A percentile compares a stretch with the other conserved stretches of the same genome.
These are phyloP conservation scores for Plenodomus tracheiphilus DNA, from an alignment of 2,329 filamentous ascomycete species.

Conservation along the genomic window DNA sequence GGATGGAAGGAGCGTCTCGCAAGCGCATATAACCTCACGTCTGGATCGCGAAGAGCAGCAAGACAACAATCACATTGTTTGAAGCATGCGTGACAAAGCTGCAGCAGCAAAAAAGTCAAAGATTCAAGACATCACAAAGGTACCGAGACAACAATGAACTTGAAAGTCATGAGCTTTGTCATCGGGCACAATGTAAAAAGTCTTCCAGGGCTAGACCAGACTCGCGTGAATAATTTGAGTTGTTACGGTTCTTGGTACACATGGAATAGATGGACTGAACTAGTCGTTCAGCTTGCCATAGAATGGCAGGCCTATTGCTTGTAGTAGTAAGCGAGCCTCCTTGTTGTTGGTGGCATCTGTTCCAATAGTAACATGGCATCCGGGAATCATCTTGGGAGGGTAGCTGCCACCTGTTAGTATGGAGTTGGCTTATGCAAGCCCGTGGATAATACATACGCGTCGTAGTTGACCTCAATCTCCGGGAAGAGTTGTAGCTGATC, in stretches of 20 bases:
- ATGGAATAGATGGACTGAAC: not conserved
- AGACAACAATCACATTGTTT: not conserved
- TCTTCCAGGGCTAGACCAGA: not conserved
- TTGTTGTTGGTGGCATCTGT: constrained; percentile 84
- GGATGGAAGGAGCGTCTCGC: not conserved
- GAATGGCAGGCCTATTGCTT: constrained; percentile 77
- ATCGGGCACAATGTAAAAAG: constrained; percentile 3
- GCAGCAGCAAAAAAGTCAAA: constrained; percentile 2
- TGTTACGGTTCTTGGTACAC: constrained; percentile 29
- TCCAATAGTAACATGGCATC: constrained; percentile 80
- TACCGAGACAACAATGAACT: constrained; percentile 1
- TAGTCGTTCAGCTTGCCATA: constrained; percentile 66
- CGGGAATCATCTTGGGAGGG: constrained; percentile 76
- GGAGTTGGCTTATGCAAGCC: not conserved
- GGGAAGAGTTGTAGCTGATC: constrained; percentile 84
- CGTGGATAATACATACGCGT: constrained; percentile 65
- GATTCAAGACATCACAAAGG: not conserved
- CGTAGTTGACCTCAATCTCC: constrained; percentile 92
- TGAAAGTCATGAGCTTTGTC: not conserved
- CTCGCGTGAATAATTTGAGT: not conserved
- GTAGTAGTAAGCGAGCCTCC: constrained; percentile 77
- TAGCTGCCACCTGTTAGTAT: constrained; percentile 51
- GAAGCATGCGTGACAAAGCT: not conserved
- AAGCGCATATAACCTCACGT: not conserved
- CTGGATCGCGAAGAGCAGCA: not conserved